These are phyloP conservation scores for Penicillium sclerotigenum DNA, from an alignment of 2,329 filamentous ascomycete species.

Conservation along the genomic window DNA sequence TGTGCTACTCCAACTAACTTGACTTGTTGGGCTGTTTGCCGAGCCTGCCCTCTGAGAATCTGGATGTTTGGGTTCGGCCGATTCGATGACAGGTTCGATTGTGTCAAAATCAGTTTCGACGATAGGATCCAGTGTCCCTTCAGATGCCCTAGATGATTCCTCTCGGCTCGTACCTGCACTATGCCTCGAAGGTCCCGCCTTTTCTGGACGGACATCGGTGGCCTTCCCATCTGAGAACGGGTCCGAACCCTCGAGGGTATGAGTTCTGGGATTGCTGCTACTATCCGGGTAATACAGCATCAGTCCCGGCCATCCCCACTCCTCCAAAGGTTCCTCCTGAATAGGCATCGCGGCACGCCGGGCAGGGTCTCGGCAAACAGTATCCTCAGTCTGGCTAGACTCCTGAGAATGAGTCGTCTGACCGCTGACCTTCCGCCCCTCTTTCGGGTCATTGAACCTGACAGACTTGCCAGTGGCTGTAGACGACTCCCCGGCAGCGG, in stretches of 20 bases:
- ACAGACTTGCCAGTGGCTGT: not conserved
- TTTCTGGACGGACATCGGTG: not conserved
- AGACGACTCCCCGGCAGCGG: not conserved
- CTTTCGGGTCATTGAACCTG: conserved; percentile 8
- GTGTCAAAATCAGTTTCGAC: not conserved
- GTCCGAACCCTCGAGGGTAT: conserved; percentile 11
- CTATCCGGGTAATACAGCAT: not conserved
- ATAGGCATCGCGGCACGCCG: conserved; percentile 26
- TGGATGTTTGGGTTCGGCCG: not conserved
- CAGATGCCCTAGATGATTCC: not conserved
- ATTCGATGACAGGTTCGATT: not conserved
- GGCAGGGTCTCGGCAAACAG: conserved; percentile 35
- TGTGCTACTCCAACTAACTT: conserved; percentile 9
- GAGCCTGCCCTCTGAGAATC: not conserved
- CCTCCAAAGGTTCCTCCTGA: conserved; percentile 7
- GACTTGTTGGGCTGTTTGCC: not conserved
- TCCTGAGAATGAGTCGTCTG: conserved; percentile 31
- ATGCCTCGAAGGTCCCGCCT: conserved; percentile 9
- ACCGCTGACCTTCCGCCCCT: conserved; percentile 32
- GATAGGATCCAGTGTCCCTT: conserved; percentile 5
- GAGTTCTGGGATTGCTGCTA: not conserved
- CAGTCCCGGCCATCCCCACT: conserved; percentile 8
- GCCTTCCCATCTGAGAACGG: conserved; percentile 23
- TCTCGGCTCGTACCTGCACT: conserved; percentile 8
- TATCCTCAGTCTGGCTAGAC: conserved; percentile 33